Evolutionary conservation across 2,329 filamentous ascomycete genomes (phyloP), one percentile per base, ranked within the genome.

Genomic region (Trichoderma arundinaceum): DNA sequence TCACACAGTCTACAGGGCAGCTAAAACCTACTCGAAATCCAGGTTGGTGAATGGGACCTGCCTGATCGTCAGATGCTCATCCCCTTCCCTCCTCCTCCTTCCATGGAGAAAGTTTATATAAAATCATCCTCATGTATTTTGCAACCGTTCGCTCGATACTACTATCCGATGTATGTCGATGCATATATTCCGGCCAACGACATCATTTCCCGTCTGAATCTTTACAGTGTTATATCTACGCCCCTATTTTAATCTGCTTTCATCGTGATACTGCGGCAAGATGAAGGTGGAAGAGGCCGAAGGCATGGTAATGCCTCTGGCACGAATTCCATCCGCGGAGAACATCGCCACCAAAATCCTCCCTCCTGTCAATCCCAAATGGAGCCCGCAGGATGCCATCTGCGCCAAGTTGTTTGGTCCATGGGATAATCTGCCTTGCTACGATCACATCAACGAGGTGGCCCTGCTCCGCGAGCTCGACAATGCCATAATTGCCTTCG

Each of bases 401-500:
- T 66, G 65, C 28, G 46, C 65, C 53, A 56, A 49, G 35, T 28
- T 68, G 13, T 68, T 68, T 59, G 60, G 59, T 38, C 59, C 67
- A 38, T 67, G 61, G 66, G 64, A 69, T 68, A 51, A 66, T 33
- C 53, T 66, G 15, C 65, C 65, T 33, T 58, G 59, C 53, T 54
- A 63, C 46, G 46, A 58, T 19, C 59, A 64, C 12, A 56, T 58
- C 15, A 46, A 58, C 22, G 58, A 66, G 52, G 38, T 33, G 13
- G 8, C 13, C 15, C 65, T 66, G 9, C 67, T 72, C 13, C 49
- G 57, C 2, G 67, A 68, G n/a, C 69, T 74, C 7, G 72, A 74
- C 33, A 53, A 61, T 17, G 56, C 69, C 46, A 71, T 74, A 10
- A 54, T 67, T 19, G 19, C 56, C 10, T 72, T 74, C 33, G 72